Conservation (phyloP, 2,329 filamentous ascomycete species). For the Calonectria leucothoes region DNA sequence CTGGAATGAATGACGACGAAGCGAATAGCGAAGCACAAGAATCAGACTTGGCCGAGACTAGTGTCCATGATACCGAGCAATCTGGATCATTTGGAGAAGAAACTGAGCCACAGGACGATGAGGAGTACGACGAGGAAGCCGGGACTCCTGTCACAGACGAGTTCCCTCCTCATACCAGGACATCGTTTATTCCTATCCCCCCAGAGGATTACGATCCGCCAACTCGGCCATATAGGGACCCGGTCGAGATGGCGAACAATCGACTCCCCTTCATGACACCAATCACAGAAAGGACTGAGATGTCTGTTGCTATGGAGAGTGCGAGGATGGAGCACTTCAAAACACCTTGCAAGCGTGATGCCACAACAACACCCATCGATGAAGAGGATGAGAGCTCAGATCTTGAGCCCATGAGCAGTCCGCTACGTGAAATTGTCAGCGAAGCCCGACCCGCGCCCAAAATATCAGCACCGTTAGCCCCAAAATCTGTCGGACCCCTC, state of each 20-base stretch:
- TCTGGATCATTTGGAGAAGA: slow-evolving; percentile 30
- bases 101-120: slow-evolving; percentile 28
- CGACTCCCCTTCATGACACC: slow-evolving; percentile 98
- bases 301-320: slow-evolving; percentile 78
- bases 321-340: slow-evolving; percentile 74
- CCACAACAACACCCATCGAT: slow-evolving; percentile 36
- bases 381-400: slow-evolving; percentile 46
- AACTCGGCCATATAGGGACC: slow-evolving; percentile 83
- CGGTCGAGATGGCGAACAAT: slow-evolving; percentile 84
- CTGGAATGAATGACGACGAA: slow-evolving; percentile 53
- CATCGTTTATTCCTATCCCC: slow-evolving; percentile 80
- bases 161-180: slow-evolving; percentile 66
- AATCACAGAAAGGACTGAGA: slow-evolving; percentile 95
- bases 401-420: slow-evolving; percentile 72
- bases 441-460: slow-evolving; percentile 59
- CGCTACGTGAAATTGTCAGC: slow-evolving; percentile 74
- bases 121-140: slow-evolving; percentile 50
- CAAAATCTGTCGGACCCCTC: slow-evolving; percentile 52
- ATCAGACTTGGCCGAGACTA: slow-evolving; percentile 55
- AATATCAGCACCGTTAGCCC: slow-evolving; percentile 62
- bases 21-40: slow-evolving; percentile 51
- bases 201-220: slow-evolving; percentile 89
- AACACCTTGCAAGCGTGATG: slow-evolving; percentile 76
- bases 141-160: slow-evolving; percentile 55
- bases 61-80: slow-evolving; percentile 38